Percentiles rank a stretch among this genome's conserved stretches.
phyloP scores from a whole-genome alignment of 192 early-diverging fungal genomes.

The Backusella luteola region DNA sequence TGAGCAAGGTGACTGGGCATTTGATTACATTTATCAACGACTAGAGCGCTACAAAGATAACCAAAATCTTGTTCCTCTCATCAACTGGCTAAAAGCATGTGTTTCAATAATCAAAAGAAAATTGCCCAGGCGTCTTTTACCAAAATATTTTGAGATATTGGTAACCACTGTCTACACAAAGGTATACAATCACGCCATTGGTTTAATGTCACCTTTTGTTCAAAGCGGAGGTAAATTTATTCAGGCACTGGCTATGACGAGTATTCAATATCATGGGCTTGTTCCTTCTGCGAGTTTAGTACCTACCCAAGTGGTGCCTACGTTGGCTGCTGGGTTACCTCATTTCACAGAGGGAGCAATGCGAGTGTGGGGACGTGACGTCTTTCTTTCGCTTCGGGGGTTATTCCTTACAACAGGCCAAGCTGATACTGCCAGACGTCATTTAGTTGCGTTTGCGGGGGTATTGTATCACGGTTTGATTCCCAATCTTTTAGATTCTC shows the following conservation, averaged over 20 bases:
- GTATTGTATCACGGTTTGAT: conserved; percentile 93
- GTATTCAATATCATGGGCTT: conserved; percentile 80
- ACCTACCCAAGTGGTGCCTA: conserved; percentile 51
- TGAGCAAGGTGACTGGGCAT: conserved; percentile 86
- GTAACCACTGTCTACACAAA: conserved; percentile 78
- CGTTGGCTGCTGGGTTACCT: conserved; percentile 92
- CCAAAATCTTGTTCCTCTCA: conserved; percentile 30
- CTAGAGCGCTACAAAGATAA: conserved; percentile 49
- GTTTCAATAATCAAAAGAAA: conserved; percentile 66
- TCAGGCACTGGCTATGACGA: conserved; percentile 69
- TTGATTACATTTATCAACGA: conserved; percentile 82
- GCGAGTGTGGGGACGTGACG: conserved; percentile 97
- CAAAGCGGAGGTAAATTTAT: conserved; percentile 63
- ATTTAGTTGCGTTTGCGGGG: conserved; percentile 90
- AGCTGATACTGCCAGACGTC: conserved; percentile 73
- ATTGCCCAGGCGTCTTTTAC: conserved; percentile 76
- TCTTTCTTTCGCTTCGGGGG: conserved; percentile 89
- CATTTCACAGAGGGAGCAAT: conserved; percentile 92
- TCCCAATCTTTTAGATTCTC: conserved; percentile 92
- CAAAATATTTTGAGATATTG: conserved; percentile 91
- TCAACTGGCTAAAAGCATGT: conserved; percentile 75
- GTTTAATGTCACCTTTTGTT: conserved; percentile 56
- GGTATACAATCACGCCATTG: conserved; percentile 60
- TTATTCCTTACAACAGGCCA: conserved; percentile 82
- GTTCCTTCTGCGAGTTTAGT: conserved; percentile 81